Evolutionary conservation across 2,329 filamentous ascomycete genomes (phyloP), one percentile per base, ranked within the genome.

Genomic region (Alternaria tenuissima): DNA sequence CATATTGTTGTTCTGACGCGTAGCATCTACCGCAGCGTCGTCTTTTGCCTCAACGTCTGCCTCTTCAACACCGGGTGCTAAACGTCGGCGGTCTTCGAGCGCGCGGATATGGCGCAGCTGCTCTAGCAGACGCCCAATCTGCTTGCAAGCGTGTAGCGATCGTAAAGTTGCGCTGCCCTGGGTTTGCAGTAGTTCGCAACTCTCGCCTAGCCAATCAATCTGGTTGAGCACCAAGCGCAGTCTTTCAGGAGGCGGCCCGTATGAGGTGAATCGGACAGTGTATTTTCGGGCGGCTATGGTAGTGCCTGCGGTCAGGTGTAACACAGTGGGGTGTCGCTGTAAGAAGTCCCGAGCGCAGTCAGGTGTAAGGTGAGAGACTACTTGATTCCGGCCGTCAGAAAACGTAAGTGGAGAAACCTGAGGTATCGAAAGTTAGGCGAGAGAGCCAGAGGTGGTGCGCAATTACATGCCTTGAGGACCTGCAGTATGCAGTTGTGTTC

Each of bases 361-460:
- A 28, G 48, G 24, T 0, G 70, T 58, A 52, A 75, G 52, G 9
- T 58, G 51, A 14, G 72, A 65, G 36, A 62, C 55, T 38, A 75
- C 53, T 26, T 61, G 62, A 11, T 61, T 62, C 7, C 59, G 39
- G 55, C 74, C 68, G 70, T 79, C 76, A 22, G 75, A 73, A 7
- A 78, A 47, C 14, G 62, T 63, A 30, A 74, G 65, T 5, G 71
- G 71, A 2, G 54, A 28, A 3, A 57, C 41, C 66, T 76, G 55
- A 16, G 9, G 12, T 9, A 4, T 18, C 5, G 16, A 11, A 8
- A 1, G 55, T 65, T 20, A 68, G 59, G 56, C 14, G 8, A 4
- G 46, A 46, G 20, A 9, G 18, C 18, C 12, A n/a, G 43, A 14
- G 4, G 14, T 12, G n/a, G 41, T 24, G 4, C 47, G 28, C 14